Conservation (phyloP, 78 protist species). For the Blattamonas nauphoetae region DNA sequence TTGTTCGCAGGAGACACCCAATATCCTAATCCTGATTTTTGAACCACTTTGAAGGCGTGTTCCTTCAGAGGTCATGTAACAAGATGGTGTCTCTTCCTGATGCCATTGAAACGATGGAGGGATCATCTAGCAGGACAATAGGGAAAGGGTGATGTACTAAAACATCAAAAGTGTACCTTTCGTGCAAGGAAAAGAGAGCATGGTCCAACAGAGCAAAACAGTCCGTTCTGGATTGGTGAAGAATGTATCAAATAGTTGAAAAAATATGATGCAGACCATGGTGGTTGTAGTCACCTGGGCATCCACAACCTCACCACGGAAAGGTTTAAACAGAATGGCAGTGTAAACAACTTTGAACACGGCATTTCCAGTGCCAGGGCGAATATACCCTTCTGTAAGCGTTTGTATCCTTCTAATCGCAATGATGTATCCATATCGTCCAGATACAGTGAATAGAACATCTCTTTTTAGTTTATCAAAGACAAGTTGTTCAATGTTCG, state of each 20-base stretch:
- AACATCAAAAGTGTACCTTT: not conserved
- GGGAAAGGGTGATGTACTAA: not conserved
- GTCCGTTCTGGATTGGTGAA: not conserved
- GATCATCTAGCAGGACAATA: not conserved
- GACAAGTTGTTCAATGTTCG: not conserved
- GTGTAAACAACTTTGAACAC: not conserved
- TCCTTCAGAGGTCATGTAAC: not conserved
- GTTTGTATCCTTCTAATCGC: not conserved
- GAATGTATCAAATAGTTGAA: no score
- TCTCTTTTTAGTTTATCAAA: not conserved
- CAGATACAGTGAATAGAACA: not conserved
- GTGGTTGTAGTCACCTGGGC: no score
- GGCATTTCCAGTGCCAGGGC: not conserved
- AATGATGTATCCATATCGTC: not conserved
- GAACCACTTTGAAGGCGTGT: not conserved
- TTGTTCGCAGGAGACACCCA: not conserved
- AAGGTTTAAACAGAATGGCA: not conserved
- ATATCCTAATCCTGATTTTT: not conserved
- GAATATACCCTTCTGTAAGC: not conserved
- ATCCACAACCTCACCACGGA: not conserved
- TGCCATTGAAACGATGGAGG: not conserved
- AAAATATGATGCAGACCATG: no score
- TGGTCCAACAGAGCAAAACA: not conserved
- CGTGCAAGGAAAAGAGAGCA: not conserved
- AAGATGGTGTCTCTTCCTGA: not conserved